These are phyloP conservation scores for Puccinellia tenuiflora DNA, from an alignment of 176 grass and related monocot genomes.

Conservation along the genomic window DNA sequence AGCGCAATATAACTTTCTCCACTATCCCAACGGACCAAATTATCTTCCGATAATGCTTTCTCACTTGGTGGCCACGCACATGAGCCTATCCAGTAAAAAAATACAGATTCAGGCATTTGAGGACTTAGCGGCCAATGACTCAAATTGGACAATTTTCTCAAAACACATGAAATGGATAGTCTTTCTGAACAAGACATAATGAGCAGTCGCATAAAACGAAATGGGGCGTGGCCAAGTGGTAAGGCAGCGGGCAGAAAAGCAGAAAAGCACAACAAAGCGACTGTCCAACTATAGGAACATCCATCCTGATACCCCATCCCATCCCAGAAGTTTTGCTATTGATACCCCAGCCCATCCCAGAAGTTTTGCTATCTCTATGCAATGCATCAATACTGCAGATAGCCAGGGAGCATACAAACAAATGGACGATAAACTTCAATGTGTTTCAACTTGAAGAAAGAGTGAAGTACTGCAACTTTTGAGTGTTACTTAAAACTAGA, in stretches of 20 bases:
- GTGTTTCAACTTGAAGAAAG: neutral
- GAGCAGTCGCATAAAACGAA: neutral
- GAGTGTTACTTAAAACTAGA: neutral
- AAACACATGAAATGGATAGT: neutral
- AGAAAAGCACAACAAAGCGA: neutral
- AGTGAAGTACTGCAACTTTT: neutral
- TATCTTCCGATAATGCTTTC: slow-evolving; percentile 82
- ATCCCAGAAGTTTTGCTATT: neutral
- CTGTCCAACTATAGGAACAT: neutral
- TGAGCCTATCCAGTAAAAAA: slow-evolving; percentile 61
- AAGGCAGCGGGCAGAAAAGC: too few species aligned
- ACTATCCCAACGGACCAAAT: slow-evolving; percentile 89
- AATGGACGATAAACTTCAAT: neutral
- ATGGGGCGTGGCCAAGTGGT: too few species aligned
- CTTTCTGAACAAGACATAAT: neutral
- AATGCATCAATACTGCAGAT: slow-evolving; percentile 14
- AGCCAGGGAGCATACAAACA: neutral
- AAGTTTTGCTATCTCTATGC: neutral
- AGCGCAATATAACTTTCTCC: slow-evolving; percentile 86
- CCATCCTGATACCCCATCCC: neutral
- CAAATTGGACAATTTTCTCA: neutral
- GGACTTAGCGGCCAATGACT: neutral
- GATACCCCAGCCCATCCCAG: neutral
- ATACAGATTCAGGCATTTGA: neutral
- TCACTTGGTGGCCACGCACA: slow-evolving; percentile 95